A percentile compares a stretch with the other conserved stretches of the same genome.
These are phyloP conservation scores for Filosporella fistucella DNA, from an alignment of 495 filamentous ascomycete species.

Conservation along the genomic window DNA sequence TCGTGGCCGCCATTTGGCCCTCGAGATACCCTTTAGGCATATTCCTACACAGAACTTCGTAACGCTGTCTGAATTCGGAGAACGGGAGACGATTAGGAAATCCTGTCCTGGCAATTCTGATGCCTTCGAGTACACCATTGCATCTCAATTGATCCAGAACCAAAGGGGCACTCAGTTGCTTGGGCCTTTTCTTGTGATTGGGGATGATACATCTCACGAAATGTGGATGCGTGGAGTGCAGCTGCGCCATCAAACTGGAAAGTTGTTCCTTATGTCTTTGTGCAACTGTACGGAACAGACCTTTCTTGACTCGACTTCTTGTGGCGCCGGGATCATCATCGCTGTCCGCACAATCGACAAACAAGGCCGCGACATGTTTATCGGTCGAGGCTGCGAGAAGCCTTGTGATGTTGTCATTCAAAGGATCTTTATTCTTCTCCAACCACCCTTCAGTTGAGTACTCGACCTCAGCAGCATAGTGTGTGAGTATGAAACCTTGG, in stretches of 20 bases:
- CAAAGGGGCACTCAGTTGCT: constrained; percentile 80
- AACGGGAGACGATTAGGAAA: constrained; percentile 94
- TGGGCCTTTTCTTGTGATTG: constrained; percentile 97
- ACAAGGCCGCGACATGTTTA: constrained; percentile 77
- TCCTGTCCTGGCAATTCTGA: constrained; percentile 95
- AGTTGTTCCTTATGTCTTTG: constrained; percentile 98
- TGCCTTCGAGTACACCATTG: constrained; percentile 98
- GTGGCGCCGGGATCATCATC: constrained; percentile 59
- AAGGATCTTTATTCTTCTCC: constrained; percentile 98
- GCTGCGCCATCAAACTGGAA: constrained; percentile 89
- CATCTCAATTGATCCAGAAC: constrained; percentile 95
- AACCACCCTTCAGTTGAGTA: constrained; percentile 95
- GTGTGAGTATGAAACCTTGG: constrained; percentile 96
- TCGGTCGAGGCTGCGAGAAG: constrained; percentile 79
- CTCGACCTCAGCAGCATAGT: constrained; percentile 97
- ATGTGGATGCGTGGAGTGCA: constrained; percentile 95
- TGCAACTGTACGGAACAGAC: constrained; percentile 93
- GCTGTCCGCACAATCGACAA: constrained; percentile 77
- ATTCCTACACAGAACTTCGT: constrained; percentile 89
- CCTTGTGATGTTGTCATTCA: constrained; percentile 94
- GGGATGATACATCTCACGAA: constrained; percentile 98
- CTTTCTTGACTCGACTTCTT: constrained; percentile 91
- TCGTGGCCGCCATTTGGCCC: constrained; percentile 75
- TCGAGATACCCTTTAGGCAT: constrained; percentile 91
- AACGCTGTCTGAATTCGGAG: constrained; percentile 89